Conservation (phyloP, 495 filamentous ascomycete genomes). For the Corynascus novoguineensis region DNA sequence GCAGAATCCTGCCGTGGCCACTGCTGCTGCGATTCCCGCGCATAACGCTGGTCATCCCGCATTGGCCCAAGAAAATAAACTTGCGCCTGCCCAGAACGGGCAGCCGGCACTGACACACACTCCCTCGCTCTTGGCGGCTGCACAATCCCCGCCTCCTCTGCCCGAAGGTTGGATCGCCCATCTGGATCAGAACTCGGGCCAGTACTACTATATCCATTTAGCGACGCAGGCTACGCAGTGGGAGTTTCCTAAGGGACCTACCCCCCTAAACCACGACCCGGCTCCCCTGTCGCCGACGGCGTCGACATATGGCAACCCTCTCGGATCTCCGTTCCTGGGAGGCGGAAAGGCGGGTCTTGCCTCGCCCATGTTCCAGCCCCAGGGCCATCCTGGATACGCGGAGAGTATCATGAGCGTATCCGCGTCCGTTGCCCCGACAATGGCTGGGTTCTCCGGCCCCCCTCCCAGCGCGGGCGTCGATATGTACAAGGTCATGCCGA, state of each 20-base stretch:
- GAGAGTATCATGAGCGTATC: conserved; percentile 75
- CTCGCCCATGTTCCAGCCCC: conserved; percentile 68
- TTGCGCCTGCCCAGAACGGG: conserved; percentile 34
- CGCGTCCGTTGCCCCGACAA: conserved; percentile 57
- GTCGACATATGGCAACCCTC: conserved; percentile 71
- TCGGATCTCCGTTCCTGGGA: conserved; percentile 66
- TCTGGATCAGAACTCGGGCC: conserved; percentile 86
- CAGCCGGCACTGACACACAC: conserved; percentile 42
- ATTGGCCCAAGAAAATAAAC: conserved; percentile 72
- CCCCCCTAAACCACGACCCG: conserved; percentile 71
- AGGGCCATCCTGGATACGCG: conserved; percentile 61
- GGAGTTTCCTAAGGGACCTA: conserved; percentile 94
- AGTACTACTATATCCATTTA: conserved; percentile 98
- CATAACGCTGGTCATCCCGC: conserved; percentile 49
- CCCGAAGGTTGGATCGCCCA: conserved; percentile 99
- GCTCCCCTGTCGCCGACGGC: conserved; percentile 72
- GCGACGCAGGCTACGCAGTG: conserved; percentile 95
- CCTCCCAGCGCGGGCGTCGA: conserved; percentile 84
- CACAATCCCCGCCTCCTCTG: conserved; percentile 79
- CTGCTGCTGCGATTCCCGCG: conserved; percentile 18
- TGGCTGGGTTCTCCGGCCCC: conserved; percentile 71
- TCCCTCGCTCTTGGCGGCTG: conserved; percentile 52
- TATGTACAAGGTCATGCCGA: conserved; percentile 85
- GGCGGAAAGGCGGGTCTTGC: conserved; percentile 66
- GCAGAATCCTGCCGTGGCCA: conserved; percentile 17